A percentile compares a stretch with the other conserved stretches of the same genome.
These are phyloP conservation scores for Lentinula lateritia DNA, from an alignment of 768 basidiomycete species.

Conservation along the genomic window DNA sequence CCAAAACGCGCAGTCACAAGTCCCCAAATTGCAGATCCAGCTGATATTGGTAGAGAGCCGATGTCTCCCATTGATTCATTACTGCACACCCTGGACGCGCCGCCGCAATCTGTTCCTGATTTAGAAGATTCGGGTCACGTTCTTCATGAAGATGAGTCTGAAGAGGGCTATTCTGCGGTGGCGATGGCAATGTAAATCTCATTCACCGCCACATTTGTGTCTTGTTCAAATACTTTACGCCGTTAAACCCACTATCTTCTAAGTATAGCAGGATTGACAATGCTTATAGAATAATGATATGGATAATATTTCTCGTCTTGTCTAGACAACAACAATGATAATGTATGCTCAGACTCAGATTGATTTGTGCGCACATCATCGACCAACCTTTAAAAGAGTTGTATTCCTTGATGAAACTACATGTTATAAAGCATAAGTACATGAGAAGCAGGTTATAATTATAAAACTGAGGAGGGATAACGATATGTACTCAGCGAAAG, in stretches of 20 bases:
- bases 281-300: no score
- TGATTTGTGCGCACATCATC: no score
- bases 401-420: neutral
- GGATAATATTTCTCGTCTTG: no score
- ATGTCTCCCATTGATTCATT: neutral
- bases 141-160: slow-evolving; percentile 1
- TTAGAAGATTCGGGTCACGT: neutral
- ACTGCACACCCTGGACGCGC: neutral
- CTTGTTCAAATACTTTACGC: no score
- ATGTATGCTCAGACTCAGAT: no score
- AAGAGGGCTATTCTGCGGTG: neutral
- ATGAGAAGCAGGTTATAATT: neutral
- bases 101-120: neutral
- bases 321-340: no score
- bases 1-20: neutral
- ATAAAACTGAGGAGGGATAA: neutral
- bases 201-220: no score
- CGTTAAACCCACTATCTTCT: no score
- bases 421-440: neutral
- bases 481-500: neutral
- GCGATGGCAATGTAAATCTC: neutral
- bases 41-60: neutral
- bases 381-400: neutral
- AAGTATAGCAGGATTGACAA: no score
- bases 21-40: neutral